phyloP scores from a whole-genome alignment of 78 protist genomes.

The Salpingoeca rosetta region DNA sequence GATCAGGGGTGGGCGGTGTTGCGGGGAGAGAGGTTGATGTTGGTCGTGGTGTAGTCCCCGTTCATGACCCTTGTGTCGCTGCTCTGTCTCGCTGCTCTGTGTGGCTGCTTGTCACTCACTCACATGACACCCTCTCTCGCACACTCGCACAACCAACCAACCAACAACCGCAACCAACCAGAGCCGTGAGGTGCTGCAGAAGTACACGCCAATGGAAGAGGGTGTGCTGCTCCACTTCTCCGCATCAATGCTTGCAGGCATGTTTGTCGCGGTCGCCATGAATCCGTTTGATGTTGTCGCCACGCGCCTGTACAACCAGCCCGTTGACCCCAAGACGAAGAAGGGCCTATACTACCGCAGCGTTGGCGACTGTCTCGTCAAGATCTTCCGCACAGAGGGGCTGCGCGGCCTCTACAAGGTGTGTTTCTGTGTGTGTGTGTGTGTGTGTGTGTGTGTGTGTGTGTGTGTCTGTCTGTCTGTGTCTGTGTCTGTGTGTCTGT shows the following conservation, averaged over 20 bases:
- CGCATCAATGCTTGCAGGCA: not conserved
- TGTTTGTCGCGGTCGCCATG: not conserved
- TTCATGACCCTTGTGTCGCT: too few species aligned
- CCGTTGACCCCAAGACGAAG: conserved; percentile 2
- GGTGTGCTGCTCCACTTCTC: conserved; percentile 12
- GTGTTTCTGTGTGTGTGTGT: not conserved
- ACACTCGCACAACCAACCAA: too few species aligned
- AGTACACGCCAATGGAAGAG: not conserved
- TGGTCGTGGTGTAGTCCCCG: too few species aligned
- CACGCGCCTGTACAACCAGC: conserved; percentile 39
- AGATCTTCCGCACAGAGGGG: conserved; percentile 1
- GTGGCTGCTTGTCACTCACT: too few species aligned
- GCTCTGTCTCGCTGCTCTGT: too few species aligned
- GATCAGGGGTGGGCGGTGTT: too few species aligned
- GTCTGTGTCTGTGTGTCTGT: too few species aligned
- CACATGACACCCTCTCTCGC: too few species aligned
- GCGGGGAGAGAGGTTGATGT: too few species aligned
- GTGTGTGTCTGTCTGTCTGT: too few species aligned
- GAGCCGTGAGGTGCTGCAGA: not conserved
- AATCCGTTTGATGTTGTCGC: conserved; percentile 35
- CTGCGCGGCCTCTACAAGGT: not conserved
- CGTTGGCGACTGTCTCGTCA: not conserved
- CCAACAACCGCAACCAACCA: too few species aligned
- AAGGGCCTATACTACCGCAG: not conserved
- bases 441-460: too few species aligned